Percentiles rank a stretch among this genome's conserved stretches.
Conservation (phyloP, 306 rosid genomes). For the Acacia crassicarpa region DNA sequence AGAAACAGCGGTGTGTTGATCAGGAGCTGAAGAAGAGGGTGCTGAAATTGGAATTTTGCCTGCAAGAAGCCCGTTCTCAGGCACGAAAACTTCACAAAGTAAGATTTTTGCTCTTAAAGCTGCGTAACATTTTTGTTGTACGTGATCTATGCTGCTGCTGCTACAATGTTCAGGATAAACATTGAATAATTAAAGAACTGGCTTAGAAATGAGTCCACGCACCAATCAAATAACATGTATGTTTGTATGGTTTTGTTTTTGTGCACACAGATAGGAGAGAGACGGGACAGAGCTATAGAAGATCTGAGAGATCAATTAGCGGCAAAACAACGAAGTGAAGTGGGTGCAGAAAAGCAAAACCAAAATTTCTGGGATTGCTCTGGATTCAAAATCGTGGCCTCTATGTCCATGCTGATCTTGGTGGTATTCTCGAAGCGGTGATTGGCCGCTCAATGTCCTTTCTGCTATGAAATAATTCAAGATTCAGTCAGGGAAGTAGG, state of each 20-base stretch:
- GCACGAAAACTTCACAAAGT: slow-evolving; percentile 95
- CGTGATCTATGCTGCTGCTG: neutral
- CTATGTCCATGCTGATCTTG: slow-evolving; percentile 73
- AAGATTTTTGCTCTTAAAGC: slow-evolving; percentile 12
- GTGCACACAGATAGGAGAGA: slow-evolving; percentile 64
- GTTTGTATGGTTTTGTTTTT: slow-evolving; percentile 1
- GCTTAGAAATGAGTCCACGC: neutral
- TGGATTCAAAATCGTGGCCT: slow-evolving; percentile 61
- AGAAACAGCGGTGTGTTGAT: slow-evolving; percentile 85
- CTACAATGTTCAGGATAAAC: neutral
- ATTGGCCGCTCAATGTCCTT: neutral
- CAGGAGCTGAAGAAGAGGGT: slow-evolving; percentile 95
- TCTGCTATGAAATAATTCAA: neutral
- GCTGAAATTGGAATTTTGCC: slow-evolving; percentile 86
- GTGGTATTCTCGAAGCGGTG: slow-evolving; percentile 63
- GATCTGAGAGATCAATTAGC: slow-evolving; percentile 61
- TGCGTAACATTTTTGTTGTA: neutral
- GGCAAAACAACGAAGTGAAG: slow-evolving; percentile 45
- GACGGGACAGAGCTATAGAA: slow-evolving; percentile 62
- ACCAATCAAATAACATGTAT: neutral
- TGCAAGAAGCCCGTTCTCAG: slow-evolving; percentile 90
- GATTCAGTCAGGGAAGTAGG: slow-evolving; percentile 22
- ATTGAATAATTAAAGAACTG: slow-evolving; percentile 14
- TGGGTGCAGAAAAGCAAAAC: slow-evolving; percentile 39
- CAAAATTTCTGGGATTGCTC: slow-evolving; percentile 67